Conservation (phyloP, 2,329 filamentous ascomycete species). For the Scedosporium apiospermum region DNA sequence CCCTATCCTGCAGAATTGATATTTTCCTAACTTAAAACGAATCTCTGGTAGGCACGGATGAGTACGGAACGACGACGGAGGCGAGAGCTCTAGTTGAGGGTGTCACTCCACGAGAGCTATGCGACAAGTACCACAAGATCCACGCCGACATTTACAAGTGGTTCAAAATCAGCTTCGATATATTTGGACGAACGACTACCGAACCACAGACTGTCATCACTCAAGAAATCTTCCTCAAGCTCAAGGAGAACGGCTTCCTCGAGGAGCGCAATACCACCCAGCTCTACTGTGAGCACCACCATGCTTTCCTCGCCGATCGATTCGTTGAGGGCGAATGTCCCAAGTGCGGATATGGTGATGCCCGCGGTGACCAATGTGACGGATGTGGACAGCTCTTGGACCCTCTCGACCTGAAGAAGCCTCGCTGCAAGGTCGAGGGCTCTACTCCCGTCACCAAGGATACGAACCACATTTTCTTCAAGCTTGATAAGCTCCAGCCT, state of each 20-base stretch:
- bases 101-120: conserved; percentile 72
- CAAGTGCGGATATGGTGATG: conserved; percentile 62
- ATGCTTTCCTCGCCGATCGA: conserved; percentile 73
- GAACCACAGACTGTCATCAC: conserved; percentile 84
- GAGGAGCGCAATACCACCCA: conserved; percentile 82
- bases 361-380: conserved; percentile 66
- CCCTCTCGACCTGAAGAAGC: conserved; percentile 68
- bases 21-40: neutral
- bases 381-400: conserved; percentile 65
- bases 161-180: conserved; percentile 92
- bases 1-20: neutral
- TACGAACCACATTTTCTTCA: conserved; percentile 88
- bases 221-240: conserved; percentile 78
- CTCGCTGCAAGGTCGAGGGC: conserved; percentile 84
- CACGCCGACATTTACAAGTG: conserved; percentile 90
- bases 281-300: conserved; percentile 76
- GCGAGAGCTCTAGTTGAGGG: conserved; percentile 89
- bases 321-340: conserved; percentile 75
- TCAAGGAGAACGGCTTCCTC: conserved; percentile 82
- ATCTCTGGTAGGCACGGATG: conserved; percentile 48
- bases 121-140: conserved; percentile 84
- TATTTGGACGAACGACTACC: conserved; percentile 89
- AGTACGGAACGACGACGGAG: conserved; percentile 94
- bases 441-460: conserved; percentile 68
- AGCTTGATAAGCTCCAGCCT: conserved; percentile 72